Conservation (phyloP, 192 early-diverging fungal genomes). For the Diversispora epigaea region DNA sequence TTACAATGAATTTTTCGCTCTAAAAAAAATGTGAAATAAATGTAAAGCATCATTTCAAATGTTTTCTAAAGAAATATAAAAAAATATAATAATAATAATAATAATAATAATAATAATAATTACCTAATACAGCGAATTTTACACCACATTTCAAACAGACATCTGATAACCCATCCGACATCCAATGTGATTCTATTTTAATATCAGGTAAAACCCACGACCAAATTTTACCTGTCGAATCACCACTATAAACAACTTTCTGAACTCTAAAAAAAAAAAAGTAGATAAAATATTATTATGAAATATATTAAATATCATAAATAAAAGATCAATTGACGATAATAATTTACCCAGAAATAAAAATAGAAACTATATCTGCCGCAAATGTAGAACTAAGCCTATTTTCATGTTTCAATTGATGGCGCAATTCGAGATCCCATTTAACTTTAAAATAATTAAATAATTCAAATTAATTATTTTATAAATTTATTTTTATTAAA, state of each 20-base stretch:
- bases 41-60: background rate
- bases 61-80: background rate
- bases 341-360: conserved; percentile 3
- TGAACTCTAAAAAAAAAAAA: conserved; percentile 33
- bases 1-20: conserved; percentile 56
- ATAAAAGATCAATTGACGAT: background rate
- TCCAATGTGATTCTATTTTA: conserved; percentile 48
- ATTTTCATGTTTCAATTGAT: conserved; percentile 18
- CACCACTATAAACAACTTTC: conserved; percentile 50
- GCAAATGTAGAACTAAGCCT: background rate
- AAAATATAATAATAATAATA: background rate
- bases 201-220: conserved; percentile 55
- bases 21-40: conserved; percentile 11
- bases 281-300: too few species aligned
- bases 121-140: conserved; percentile 53
- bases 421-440: conserved; percentile 21
- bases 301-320: too few species aligned
- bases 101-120: background rate
- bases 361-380: conserved; percentile 8
- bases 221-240: conserved; percentile 49
- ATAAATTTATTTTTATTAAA: too few species aligned
- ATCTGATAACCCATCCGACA: conserved; percentile 46
- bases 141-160: conserved; percentile 55
- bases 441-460: background rate
- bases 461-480: too few species aligned